A percentile compares a stretch with the other conserved stretches of the same genome.
These are phyloP conservation scores for Petunia axillaris DNA, from an alignment of 257 asterid genomes.

Conservation along the genomic window DNA sequence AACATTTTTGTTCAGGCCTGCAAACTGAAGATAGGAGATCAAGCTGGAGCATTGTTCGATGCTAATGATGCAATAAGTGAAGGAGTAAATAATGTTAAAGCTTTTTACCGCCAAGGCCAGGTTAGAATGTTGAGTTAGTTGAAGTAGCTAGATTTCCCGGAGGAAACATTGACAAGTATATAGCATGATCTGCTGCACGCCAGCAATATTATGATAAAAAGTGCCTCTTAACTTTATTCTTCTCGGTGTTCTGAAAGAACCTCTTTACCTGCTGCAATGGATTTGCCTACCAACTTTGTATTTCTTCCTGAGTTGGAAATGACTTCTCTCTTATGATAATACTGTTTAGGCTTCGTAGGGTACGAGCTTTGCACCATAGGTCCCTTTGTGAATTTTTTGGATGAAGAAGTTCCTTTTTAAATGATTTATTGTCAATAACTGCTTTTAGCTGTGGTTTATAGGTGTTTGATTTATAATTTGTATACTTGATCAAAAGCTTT, in stretches of 20 bases:
- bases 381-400: background rate
- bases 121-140: constrained; percentile 28
- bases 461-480: too few relatives aligned
- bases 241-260: background rate
- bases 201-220: background rate
- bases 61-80: constrained; percentile 47
- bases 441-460: too few relatives aligned
- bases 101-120: constrained; percentile 54
- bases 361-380: background rate
- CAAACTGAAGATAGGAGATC: constrained; percentile 49
- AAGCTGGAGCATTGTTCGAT: constrained; percentile 45
- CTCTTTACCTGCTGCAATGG: background rate
- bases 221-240: background rate
- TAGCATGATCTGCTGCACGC: background rate
- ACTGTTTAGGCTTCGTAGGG: background rate
- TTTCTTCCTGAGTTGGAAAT: background rate
- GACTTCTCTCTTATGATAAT: background rate
- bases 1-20: constrained; percentile 38
- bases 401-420: too few relatives aligned
- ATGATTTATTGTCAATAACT: too few relatives aligned
- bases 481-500: background rate
- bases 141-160: constrained; percentile 12
- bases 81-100: constrained; percentile 43
- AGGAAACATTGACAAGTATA: background rate
- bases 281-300: background rate